These are phyloP conservation scores for Nitzschia sp. DNA, from an alignment of 108 stramenopile genomes.

Conservation along the genomic window DNA sequence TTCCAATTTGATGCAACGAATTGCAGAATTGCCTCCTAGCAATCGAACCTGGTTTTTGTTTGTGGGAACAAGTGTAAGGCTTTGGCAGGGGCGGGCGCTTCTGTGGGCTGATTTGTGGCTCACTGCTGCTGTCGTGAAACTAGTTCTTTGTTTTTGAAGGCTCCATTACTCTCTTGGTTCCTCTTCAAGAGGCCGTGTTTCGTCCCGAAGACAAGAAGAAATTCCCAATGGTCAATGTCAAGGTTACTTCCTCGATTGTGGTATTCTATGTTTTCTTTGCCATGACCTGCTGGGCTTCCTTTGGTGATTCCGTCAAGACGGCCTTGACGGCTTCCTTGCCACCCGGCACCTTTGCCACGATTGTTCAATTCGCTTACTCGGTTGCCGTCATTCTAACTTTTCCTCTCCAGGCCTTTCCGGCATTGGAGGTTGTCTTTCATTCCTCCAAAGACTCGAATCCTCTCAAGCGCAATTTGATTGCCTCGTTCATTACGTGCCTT, in stretches of 20 bases:
- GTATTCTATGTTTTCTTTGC: slow-evolving; percentile 52
- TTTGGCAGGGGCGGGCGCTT: no score
- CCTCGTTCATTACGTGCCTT: slow-evolving; percentile 21
- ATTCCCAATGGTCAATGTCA: slow-evolving; percentile 39
- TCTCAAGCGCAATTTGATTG: slow-evolving; percentile 13
- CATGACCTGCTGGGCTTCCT: slow-evolving; percentile 48
- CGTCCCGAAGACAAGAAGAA: slow-evolving; percentile 32
- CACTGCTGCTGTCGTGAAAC: no score
- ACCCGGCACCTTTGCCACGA: slow-evolving; percentile 31
- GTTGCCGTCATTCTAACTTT: slow-evolving; percentile 58
- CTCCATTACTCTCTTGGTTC: slow-evolving; percentile 54
- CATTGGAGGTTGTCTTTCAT: slow-evolving; percentile 43
- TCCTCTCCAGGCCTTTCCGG: slow-evolving; percentile 66
- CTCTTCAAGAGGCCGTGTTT: slow-evolving; percentile 54
- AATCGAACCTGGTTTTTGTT: slow-evolving; percentile 50
- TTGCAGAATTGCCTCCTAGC: slow-evolving; percentile 22
- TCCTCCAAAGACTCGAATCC: not conserved
- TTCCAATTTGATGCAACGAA: slow-evolving; percentile 4
- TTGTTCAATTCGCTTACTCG: slow-evolving; percentile 54
- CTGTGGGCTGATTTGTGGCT: not conserved
- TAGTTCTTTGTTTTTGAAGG: slow-evolving; percentile 60
- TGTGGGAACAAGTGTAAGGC: slow-evolving; percentile 49
- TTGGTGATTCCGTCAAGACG: slow-evolving; percentile 46
- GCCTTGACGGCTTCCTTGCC: slow-evolving; percentile 55
- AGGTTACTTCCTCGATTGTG: slow-evolving; percentile 41